Evolutionary conservation across 352 stramenopile species (phyloP), one percentile per base, ranked within the genome.

Genomic region (Albugo candida): DNA sequence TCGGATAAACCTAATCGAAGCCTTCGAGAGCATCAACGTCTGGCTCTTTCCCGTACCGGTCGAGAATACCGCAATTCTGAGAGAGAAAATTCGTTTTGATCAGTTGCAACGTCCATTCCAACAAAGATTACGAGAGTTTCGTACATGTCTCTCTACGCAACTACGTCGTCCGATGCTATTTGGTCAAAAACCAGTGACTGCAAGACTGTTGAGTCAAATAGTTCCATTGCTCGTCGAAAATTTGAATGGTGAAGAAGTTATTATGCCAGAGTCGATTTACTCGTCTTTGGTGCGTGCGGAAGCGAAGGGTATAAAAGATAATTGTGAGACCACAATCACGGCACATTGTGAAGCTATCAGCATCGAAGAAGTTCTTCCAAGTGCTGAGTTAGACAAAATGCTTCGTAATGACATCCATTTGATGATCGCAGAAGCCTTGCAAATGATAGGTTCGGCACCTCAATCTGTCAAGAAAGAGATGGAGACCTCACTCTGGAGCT

Each of bases 251-350:
- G 77, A 92, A 49, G 59, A 82, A 53, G 64, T 92, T 10, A 92
- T 92, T 48, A 85, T 92, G 78, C 78, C 78, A 0, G 78, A 88
- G 55, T 88, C 78, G 3, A 92, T 92, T 54, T 92, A 87, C 50
- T 78, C 78, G 42, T 87, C 75, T 1, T 83, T 92, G 61, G 75
- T 86, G 24, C 73, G 76, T 42, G 73, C 75, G 0, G 70, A 92
- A 48, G 75, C 73, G 5, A 73, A 77, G 38, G 68, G 66, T 14
- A 52, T 60, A 2, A 76, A 83, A 49, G 65, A 74, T 38, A 58
- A 54, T 16, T 85, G 59, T 35, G 66, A 85, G 39, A 67, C 68
- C 21, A 60, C 60, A 17, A 91, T 91, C 49, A 47, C 66, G 0
- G 59, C 59, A 12, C 71, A 77, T 40, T 83, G 75, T n/a, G 70